Base-by-base conservation (phyloP, 768 basidiomycete species). In the Pulveroboletus sp. region DNA sequence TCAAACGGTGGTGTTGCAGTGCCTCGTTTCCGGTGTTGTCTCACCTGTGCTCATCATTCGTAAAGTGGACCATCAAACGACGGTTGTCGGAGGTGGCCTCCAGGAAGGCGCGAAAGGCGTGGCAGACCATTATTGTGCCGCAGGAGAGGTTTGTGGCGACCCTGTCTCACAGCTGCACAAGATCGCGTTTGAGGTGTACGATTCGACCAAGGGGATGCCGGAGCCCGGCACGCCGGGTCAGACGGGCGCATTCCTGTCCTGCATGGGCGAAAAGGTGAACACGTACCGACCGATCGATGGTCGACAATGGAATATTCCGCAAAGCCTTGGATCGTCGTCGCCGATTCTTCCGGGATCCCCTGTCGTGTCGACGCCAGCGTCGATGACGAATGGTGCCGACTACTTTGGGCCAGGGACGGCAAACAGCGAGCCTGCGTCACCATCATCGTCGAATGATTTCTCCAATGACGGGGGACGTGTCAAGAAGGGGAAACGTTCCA, bases 161-260 rank as follows among this genome's bases (percentile, higher is more conserved):
- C 87, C 93, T 13, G 94, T 98, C 36, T 93, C 92, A 19, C 94
- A 97, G 62, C 75, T 97, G 47, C 94, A 95, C 74, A 97, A 95
- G 74, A 86, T 97, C 53, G 92, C 92, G 1, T 92, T 94, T 55
- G 92, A 94, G 71, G 89, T 94, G 14, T 91, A 81, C 56, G 91
- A 92, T 59, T 71, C 78, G 10, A 73, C 70, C 56, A 87, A 84
- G 65, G 76, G 76, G 40, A 74, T 80, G 66, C 84, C 87, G 4
- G 86, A 90, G 45, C 80, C 80, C 11, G 89, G 89, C 23, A 85
- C 85, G 1, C 87, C 88, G 1, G 91, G 91, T 17, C 65, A 75
- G 31, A 85, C 82, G 7, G 90, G 91, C 35, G 82, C 89, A 8
- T 94, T 91, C 78, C 67, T 94, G 54, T 89, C 87, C 9, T 93